Evolutionary conservation across 2,329 filamentous ascomycete species (phyloP).

Genomic region (Xylaria digitata): DNA sequence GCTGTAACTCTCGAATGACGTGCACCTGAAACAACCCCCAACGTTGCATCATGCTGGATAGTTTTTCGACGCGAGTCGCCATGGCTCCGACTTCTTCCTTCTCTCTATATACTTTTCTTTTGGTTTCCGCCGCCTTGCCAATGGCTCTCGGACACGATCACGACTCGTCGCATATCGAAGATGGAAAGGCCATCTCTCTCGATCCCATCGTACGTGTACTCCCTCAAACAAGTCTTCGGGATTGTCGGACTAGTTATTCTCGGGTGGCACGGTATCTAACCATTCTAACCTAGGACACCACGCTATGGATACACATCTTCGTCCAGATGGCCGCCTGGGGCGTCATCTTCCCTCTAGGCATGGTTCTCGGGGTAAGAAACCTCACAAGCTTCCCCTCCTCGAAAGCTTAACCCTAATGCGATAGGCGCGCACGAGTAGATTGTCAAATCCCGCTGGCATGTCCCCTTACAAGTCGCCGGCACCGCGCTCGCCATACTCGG

Average conservation of each 20-base stretch:
- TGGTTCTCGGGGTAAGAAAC: constrained; percentile 86
- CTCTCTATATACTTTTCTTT: constrained; percentile 37
- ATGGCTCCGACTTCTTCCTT: constrained; percentile 36
- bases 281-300: constrained; percentile 70
- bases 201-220: constrained; percentile 75
- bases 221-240: constrained; percentile 1
- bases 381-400: constrained; percentile 26
- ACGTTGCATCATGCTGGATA: constrained; percentile 37
- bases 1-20: constrained; percentile 23
- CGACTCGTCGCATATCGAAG: constrained; percentile 68
- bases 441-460: constrained; percentile 91
- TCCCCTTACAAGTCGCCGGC: constrained; percentile 83
- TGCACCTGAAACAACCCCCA: constrained; percentile 25
- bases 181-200: constrained; percentile 74
- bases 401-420: constrained; percentile 25
- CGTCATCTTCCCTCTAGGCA: constrained; percentile 90
- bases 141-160: constrained; percentile 60
- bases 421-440: constrained; percentile 66
- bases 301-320: constrained; percentile 93
- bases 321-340: constrained; percentile 89
- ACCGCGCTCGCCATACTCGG: constrained; percentile 81
- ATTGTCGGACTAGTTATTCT: background rate
- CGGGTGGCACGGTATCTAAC: constrained; percentile 50
- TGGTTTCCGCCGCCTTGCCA: constrained; percentile 43
- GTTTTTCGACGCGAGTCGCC: constrained; percentile 24